Conservation (phyloP, 768 basidiomycete genomes). For the Lentinula boryana region DNA sequence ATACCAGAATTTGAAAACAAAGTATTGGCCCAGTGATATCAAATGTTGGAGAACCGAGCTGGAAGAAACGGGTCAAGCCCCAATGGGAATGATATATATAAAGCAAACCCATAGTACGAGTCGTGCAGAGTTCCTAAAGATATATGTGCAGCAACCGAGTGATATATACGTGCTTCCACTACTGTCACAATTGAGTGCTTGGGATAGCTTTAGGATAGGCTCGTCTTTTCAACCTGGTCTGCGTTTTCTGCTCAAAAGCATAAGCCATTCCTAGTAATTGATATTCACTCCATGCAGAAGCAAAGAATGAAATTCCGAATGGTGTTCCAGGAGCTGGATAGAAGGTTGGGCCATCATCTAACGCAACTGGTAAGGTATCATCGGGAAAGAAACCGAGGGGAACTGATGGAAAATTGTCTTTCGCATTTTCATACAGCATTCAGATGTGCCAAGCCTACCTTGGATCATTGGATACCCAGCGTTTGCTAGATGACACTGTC, state of each 20-base stretch:
- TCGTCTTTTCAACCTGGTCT: slow-evolving; percentile 39
- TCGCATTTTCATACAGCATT: background rate
- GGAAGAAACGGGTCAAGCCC: too few relatives aligned
- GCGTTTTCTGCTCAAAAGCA: slow-evolving; percentile 62
- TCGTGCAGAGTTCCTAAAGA: too few relatives aligned
- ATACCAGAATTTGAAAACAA: too few relatives aligned
- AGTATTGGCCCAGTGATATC: too few relatives aligned
- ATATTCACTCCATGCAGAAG: slow-evolving; percentile 56
- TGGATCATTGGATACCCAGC: slow-evolving; percentile 65
- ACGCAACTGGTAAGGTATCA: slow-evolving; percentile 26
- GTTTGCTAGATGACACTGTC: slow-evolving; percentile 28
- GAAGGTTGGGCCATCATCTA: slow-evolving; percentile 33
- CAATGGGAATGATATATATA: too few relatives aligned
- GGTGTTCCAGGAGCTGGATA: slow-evolving; percentile 45
- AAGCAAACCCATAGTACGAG: too few relatives aligned
- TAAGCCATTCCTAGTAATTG: slow-evolving; percentile 51
- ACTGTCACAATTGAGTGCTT: slow-evolving; percentile 34
- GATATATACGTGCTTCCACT: too few relatives aligned
- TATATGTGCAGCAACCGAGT: too few relatives aligned
- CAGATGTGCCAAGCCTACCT: slow-evolving; percentile 27
- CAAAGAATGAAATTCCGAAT: slow-evolving; percentile 56
- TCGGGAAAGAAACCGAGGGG: slow-evolving; percentile 57
- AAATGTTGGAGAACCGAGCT: too few relatives aligned
- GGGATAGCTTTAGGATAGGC: slow-evolving; percentile 52
- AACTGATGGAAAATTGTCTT: slow-evolving; percentile 20